These are phyloP conservation scores for Glycine tomentella DNA, from an alignment of 306 rosid genomes.

Conservation along the genomic window DNA sequence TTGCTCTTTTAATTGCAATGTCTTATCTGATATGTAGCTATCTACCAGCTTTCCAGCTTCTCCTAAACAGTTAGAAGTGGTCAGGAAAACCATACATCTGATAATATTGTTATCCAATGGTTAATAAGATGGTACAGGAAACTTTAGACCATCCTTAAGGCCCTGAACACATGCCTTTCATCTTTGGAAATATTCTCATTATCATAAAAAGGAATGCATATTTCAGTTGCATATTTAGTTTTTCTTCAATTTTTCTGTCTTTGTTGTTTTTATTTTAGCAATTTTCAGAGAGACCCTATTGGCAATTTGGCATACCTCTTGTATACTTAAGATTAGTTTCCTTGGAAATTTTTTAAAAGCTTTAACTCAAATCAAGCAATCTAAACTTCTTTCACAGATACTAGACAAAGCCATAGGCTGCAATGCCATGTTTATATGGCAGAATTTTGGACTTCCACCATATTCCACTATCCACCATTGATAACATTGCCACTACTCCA, in stretches of 20 bases:
- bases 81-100: conserved; percentile 36
- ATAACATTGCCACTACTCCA: background rate
- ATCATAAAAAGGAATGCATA: conserved; percentile 20
- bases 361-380: conserved; percentile 3
- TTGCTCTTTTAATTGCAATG: conserved; percentile 82
- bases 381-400: conserved; percentile 5
- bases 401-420: background rate
- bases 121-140: conserved; percentile 10
- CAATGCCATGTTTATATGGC: too few relatives aligned
- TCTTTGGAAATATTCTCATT: conserved; percentile 16
- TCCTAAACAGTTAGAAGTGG: conserved; percentile 60
- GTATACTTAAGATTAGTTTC: background rate
- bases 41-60: conserved; percentile 86
- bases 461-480: too few relatives aligned
- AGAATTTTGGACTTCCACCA: too few relatives aligned
- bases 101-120: conserved; percentile 19
- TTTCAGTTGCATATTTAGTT: conserved; percentile 3
- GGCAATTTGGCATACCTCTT: conserved; percentile 4
- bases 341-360: background rate
- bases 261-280: background rate
- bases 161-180: conserved; percentile 1
- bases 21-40: conserved; percentile 85
- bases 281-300: conserved; percentile 2
- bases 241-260: background rate
- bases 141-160: conserved; percentile 19